A percentile compares a stretch with the other conserved stretches of the same genome.
phyloP scores from a whole-genome alignment of 805 yeast species.

The Ogataea trehalophila region DNA sequence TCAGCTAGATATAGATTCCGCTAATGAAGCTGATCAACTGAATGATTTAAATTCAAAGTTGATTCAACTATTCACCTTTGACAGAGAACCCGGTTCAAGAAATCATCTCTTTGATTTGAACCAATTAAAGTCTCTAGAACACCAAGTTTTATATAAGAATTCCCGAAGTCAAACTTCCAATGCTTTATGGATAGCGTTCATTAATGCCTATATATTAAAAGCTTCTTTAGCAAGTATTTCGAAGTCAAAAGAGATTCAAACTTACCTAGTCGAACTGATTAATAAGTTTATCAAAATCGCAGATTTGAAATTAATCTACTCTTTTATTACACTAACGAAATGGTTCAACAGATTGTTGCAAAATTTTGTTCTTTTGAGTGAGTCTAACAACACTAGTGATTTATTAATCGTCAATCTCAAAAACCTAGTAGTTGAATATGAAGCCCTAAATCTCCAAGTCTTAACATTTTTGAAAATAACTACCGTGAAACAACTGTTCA shows the following conservation, averaged over 20 bases:
- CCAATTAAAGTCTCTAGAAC: conserved; percentile 6
- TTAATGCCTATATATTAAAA: conserved; percentile 6
- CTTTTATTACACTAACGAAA: background rate
- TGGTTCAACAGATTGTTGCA: conserved; percentile 8
- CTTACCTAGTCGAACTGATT: conserved; percentile 6
- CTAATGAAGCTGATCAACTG: no score
- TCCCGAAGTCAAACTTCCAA: conserved; percentile 2
- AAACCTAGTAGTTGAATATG: conserved; percentile 1
- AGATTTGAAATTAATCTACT: conserved; percentile 5
- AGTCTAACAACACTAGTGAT: conserved; percentile 1
- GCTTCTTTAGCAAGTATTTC: background rate
- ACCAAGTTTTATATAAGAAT: conserved; percentile 3
- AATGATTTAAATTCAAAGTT: no score
- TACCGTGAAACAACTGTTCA: conserved; percentile 6
- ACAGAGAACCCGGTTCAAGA: background rate
- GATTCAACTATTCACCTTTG: no score
- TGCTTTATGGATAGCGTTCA: conserved; percentile 9
- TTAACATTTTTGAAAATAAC: conserved; percentile 6
- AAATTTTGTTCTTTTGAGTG: conserved; percentile 1
- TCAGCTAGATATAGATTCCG: no score
- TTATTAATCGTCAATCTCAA: conserved; percentile 2
- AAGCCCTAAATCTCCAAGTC: background rate
- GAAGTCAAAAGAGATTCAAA: background rate
- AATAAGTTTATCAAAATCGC: conserved; percentile 5
- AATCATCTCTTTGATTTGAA: conserved; percentile 2